These are phyloP conservation scores for Porphyrellus cyaneotinctus DNA, from an alignment of 768 basidiomycete species.

Conservation along the genomic window DNA sequence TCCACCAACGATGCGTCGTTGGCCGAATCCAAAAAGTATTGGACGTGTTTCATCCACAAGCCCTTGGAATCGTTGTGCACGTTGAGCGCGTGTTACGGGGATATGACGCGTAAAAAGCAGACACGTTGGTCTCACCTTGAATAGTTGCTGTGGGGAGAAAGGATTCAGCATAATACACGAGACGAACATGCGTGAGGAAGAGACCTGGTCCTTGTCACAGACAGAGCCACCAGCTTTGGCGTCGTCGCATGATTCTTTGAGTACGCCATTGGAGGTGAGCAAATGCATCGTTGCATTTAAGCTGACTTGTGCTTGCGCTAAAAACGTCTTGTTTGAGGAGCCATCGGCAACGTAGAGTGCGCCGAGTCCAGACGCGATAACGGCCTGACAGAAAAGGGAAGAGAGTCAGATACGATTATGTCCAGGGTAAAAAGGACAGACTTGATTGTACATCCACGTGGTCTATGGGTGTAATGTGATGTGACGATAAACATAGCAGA, in stretches of 20 bases:
- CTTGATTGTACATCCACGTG: constrained; percentile 60
- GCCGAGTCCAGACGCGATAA: constrained; percentile 51
- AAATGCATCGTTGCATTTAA: constrained; percentile 45
- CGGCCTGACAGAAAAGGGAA: constrained; percentile 34
- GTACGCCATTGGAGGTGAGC: constrained; percentile 39
- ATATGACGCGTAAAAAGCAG: background rate
- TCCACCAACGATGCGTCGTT: constrained; percentile 38
- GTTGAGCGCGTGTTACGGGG: background rate
- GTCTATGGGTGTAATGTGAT: constrained; percentile 32
- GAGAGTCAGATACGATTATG: background rate
- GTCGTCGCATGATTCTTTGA: constrained; percentile 52
- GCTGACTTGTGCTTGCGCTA: constrained; percentile 49
- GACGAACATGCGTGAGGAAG: too few relatives aligned
- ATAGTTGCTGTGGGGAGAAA: constrained; percentile 17
- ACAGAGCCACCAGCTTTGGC: constrained; percentile 34
- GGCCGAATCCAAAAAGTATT: constrained; percentile 46
- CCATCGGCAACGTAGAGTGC: constrained; percentile 41
- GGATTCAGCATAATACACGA: background rate
- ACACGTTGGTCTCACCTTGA: constrained; percentile 26
- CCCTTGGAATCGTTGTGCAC: constrained; percentile 12
- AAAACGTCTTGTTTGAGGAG: constrained; percentile 32
- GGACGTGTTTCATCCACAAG: constrained; percentile 50
- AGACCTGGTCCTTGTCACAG: constrained; percentile 45
- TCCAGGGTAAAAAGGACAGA: constrained; percentile 10
- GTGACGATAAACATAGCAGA: background rate